Base-by-base conservation (phyloP, 108 stramenopile species). In the Fragilaria crotonensis region DNA sequence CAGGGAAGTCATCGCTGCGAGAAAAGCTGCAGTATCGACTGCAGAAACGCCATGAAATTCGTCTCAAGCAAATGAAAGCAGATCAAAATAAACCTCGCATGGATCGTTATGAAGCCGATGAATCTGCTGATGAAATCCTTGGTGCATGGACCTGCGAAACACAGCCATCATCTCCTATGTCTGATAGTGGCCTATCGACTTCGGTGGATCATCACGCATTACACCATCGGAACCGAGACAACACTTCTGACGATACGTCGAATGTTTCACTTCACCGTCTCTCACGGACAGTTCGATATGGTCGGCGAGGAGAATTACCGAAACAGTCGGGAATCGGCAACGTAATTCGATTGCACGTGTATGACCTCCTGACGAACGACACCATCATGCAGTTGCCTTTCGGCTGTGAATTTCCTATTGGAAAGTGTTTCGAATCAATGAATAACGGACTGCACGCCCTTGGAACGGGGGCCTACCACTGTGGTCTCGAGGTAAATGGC, bases 401-500 rank as follows among this genome's bases (percentile, higher is more conserved):
- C 29, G 85, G 80, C 45, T 86, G 82, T 48, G 55, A 82, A 30
- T 84, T 85, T 57, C 84, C 83, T 0, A 62, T 90, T 33, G 89
- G 89, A 9, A 51, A 77, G 51, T 83, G 82, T 46, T 86, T 90
- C 61, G 67, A 72, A 7, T 76, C 70, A n/a, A 45, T 82, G 0
- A 90, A 90, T 61, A 73, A 84, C 25, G 71, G 70, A 21, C 66
- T 75, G 22, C 83, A 90, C 68, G 70, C 71, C 19, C 44, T 90
- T 19, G 89, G 89, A 30, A 90, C 89, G 7, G 89, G 89, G 30
- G 85, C 79, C 20, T 90, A 90, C 51, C 89, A 90, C 63, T 84
- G 81, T 46, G 89, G 89, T 14, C 63, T 90, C 27, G 89, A 90
- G 67, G 77, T 85, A 50, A 89, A 89, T 67, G 84, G 85, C 30